A percentile compares a stretch with the other conserved stretches of the same genome.
phyloP scores from a whole-genome alignment of 805 yeast genomes.

The Teunomyces barrocoloradensis region DNA sequence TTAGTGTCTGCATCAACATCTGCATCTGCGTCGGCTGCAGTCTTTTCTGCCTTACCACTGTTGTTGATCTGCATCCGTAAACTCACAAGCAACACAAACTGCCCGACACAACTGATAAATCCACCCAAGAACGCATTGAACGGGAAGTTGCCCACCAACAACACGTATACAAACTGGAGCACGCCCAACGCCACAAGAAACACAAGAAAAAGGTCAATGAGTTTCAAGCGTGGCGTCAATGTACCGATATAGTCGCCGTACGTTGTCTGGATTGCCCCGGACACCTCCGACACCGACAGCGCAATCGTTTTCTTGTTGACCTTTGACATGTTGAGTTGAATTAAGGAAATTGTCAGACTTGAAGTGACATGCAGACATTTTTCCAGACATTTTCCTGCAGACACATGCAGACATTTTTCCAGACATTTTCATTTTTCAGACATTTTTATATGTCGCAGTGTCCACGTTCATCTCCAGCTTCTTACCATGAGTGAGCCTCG shows the following conservation, averaged over 20 bases:
- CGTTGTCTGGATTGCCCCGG: slow-evolving; percentile 31
- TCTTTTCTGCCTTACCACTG: background rate
- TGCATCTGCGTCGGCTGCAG: background rate
- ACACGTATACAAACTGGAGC: slow-evolving; percentile 74
- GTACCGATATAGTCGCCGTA: slow-evolving; percentile 30
- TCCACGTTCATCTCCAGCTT: too few species aligned
- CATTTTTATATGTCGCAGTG: background rate
- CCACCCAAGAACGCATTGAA: slow-evolving; percentile 97
- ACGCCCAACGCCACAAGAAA: slow-evolving; percentile 74
- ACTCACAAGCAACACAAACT: slow-evolving; percentile 84
- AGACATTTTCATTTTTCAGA: background rate
- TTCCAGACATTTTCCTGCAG: background rate
- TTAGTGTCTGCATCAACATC: too few species aligned
- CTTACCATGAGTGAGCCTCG: background rate
- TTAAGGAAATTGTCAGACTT: background rate
- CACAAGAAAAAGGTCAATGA: slow-evolving; percentile 74
- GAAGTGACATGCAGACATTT: background rate
- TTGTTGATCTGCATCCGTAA: slow-evolving; percentile 65
- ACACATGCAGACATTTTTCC: background rate
- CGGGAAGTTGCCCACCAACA: slow-evolving; percentile 85
- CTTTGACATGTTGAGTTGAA: slow-evolving; percentile 2
- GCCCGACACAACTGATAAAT: slow-evolving; percentile 88
- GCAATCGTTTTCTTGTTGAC: slow-evolving; percentile 6
- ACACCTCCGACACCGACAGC: slow-evolving; percentile 23
- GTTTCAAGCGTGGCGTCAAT: slow-evolving; percentile 49